Base-by-base conservation (phyloP, 495 filamentous ascomycete species). In the Niebla homalea region DNA sequence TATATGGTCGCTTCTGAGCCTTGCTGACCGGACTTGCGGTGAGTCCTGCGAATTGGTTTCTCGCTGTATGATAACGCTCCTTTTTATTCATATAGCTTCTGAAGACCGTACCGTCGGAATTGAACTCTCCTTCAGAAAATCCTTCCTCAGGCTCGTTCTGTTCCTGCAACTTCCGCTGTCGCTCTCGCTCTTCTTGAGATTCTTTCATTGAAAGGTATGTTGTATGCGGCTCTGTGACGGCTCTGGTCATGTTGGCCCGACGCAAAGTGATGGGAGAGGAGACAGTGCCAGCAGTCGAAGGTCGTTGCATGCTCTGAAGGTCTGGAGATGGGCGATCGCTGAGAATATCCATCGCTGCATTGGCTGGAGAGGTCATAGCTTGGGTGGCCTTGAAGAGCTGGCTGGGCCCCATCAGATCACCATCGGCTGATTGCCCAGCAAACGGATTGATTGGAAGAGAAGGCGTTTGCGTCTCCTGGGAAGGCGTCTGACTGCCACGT, bases 311-410 rank as follows among this genome's bases (percentile, higher is more conserved):
- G 20, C 65, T 26, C 12, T 55, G 66, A 21, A 75, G 57, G 53
- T 73, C 70, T n/a, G 73, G 73, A 1, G 73, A 77, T 10, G 73
- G 73, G 22, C 72, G 69, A 38, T 73, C 71, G 11, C 72, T 75
- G 43, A 67, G 36, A 6, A 62, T 56, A 40, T 73, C 73, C 7
- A 66, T 62, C 4, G 62, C 57, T 8, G 57, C 49, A 54, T 69
- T 65, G 11, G 67, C 61, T 2, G 73, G 73, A 12, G 73, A 75
- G 2, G 72, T 73, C n/a, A 69, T 64, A n/a, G 68, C 72, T 49
- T 75, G 73, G 0, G 73, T 77, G 10, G 69, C 67, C 41, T 62
- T 67, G 55, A 77, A 77, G 0, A 73, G 42, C 55, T 77, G 72
- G 43, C 73, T 77, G 14, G 75, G 57, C 3, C 67, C 64, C 63